Evolutionary conservation across 2,329 filamentous ascomycete genomes (phyloP).

Genomic region (Cryphonectria parasitica): DNA sequence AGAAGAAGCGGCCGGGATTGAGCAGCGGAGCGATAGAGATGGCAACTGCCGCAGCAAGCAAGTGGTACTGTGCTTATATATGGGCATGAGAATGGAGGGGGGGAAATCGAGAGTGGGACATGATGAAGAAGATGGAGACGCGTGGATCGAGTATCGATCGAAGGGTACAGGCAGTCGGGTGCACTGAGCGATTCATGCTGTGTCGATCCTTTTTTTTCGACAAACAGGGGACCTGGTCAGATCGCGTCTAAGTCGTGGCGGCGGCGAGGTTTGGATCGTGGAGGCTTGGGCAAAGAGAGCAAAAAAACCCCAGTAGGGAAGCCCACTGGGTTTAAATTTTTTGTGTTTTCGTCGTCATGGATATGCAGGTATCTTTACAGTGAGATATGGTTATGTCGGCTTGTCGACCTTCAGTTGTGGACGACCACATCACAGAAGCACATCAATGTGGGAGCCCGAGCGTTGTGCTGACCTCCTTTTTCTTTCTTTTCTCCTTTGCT

Average conservation of each 20-base stretch:
- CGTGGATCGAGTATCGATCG: neutral
- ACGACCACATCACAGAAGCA: too few relatives aligned
- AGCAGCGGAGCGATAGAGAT: neutral
- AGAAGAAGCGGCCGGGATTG: too few relatives aligned
- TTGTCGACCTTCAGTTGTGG: too few relatives aligned
- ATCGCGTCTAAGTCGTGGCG: neutral
- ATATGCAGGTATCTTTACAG: neutral
- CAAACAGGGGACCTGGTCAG: neutral
- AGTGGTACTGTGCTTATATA: neutral
- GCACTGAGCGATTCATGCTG: conserved; percentile 3
- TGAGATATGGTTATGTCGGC: too few relatives aligned
- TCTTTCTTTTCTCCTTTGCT: too few relatives aligned
- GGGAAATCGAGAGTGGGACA: neutral
- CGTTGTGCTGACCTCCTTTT: too few relatives aligned
- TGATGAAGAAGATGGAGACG: neutral
- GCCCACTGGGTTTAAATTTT: neutral
- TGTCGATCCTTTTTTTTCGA: neutral
- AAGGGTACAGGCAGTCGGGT: neutral
- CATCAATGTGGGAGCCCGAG: too few relatives aligned
- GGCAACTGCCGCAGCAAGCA: neutral
- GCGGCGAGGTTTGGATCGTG: neutral
- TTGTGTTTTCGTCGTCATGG: neutral
- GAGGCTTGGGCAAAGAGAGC: too few relatives aligned
- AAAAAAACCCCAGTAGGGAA: neutral
- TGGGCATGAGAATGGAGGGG: neutral